A percentile compares a stretch with the other conserved stretches of the same genome.
These are phyloP conservation scores for Cymbidium sinense DNA, from an alignment of 106 monocot species.

Conservation along the genomic window DNA sequence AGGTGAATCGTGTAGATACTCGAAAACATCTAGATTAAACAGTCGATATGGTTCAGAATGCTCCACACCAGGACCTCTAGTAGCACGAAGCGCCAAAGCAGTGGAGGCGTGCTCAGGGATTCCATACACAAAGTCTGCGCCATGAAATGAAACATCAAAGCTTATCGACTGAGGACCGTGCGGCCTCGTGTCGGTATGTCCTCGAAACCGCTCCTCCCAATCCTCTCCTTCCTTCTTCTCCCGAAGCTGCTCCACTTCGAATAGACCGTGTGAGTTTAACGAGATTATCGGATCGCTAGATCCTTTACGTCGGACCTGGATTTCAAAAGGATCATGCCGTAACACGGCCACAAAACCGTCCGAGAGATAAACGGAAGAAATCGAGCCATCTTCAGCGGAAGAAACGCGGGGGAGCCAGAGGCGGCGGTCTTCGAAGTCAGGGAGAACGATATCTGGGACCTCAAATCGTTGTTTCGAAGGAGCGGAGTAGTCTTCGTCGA, in stretches of 20 bases:
- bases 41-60: conserved; percentile 86
- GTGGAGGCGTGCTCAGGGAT: conserved; percentile 88
- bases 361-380: conserved; percentile 44
- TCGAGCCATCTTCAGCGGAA: conserved; percentile 7
- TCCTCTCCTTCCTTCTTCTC: conserved; percentile 58
- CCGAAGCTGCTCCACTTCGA: conserved; percentile 87
- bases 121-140: conserved; percentile 88
- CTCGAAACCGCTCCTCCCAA: conserved; percentile 85
- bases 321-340: conserved; percentile 75
- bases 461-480: conserved; percentile 53
- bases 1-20: conserved; percentile 82
- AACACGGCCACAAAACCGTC: conserved; percentile 60
- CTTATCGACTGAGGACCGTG: conserved; percentile 86
- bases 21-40: conserved; percentile 95
- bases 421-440: conserved; percentile 60
- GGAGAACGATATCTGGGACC: conserved; percentile 80
- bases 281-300: conserved; percentile 52
- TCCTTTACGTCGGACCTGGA: conserved; percentile 44
- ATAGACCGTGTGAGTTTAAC: conserved; percentile 80
- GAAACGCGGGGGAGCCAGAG: conserved; percentile 53
- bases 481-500: conserved; percentile 64
- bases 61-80: conserved; percentile 79
- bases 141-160: conserved; percentile 85
- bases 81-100: conserved; percentile 52
- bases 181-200: conserved; percentile 76